A percentile compares a stretch with the other conserved stretches of the same genome.
These are phyloP conservation scores for Falciphora oryzae DNA, from an alignment of 2,329 filamentous ascomycete species.

Conservation along the genomic window DNA sequence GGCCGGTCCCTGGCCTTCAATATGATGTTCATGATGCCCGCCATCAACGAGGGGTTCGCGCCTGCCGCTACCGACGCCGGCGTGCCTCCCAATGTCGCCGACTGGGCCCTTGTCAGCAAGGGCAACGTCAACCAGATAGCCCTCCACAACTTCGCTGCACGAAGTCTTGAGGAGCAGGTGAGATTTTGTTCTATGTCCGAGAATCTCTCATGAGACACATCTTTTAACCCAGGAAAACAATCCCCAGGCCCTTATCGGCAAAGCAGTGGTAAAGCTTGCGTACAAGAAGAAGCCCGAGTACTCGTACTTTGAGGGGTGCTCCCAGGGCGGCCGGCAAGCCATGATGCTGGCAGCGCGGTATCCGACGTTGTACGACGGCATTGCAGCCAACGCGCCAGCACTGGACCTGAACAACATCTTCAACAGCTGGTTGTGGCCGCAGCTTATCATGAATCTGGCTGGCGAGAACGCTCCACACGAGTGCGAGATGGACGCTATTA, in stretches of 20 bases:
- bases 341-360: conserved; percentile 42
- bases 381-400: conserved; percentile 31
- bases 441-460: conserved; percentile 22
- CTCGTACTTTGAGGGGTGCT: conserved; percentile 46
- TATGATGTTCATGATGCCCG: background rate
- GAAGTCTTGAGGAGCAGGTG: conserved; percentile 17
- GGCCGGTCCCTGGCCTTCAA: conserved; percentile 18
- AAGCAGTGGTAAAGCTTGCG: conserved; percentile 35
- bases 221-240: background rate
- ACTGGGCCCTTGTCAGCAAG: conserved; percentile 19
- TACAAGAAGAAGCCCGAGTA: conserved; percentile 32
- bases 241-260: conserved; percentile 31
- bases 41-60: conserved; percentile 13
- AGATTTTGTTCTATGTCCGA: background rate
- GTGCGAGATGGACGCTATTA: conserved; percentile 32
- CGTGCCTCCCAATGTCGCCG: background rate
- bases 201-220: too few relatives aligned
- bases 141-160: conserved; percentile 18
- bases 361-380: conserved; percentile 45
- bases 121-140: conserved; percentile 20
- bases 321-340: conserved; percentile 48
- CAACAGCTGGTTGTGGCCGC: conserved; percentile 20
- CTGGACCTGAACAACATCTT: conserved; percentile 24
- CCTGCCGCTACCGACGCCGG: conserved; percentile 27
- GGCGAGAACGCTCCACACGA: conserved; percentile 15